Evolutionary conservation across 1,284 basidiomycete species (phyloP).

Genomic region (Malassezia caprae): DNA sequence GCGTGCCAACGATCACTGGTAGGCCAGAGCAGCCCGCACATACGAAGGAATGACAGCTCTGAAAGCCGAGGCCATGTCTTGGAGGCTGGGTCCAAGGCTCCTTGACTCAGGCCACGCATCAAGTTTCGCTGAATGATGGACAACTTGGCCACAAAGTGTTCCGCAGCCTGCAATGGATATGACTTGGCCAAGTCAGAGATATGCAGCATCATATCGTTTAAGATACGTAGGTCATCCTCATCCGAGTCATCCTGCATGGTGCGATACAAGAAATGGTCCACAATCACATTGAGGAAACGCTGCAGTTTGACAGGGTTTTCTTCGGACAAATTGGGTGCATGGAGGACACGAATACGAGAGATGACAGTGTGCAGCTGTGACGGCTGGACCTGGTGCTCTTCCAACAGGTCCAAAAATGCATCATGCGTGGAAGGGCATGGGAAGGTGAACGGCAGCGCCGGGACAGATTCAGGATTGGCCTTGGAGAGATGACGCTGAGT

Average conservation of each 20-base stretch:
- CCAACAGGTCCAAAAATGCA: slow-evolving; percentile 73
- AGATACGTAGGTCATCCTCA: slow-evolving; percentile 57
- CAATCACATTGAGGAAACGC: slow-evolving; percentile 64
- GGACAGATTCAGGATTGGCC: slow-evolving; percentile 12
- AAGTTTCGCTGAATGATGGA: slow-evolving; percentile 90
- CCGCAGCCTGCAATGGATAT: slow-evolving; percentile 70
- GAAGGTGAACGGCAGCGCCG: slow-evolving; percentile 72
- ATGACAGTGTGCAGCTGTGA: slow-evolving; percentile 68
- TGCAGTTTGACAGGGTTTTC: slow-evolving; percentile 74
- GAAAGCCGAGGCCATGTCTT: slow-evolving; percentile 79
- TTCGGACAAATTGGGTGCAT: slow-evolving; percentile 78
- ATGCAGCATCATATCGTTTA: slow-evolving; percentile 69
- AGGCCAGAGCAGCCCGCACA: slow-evolving; percentile 76
- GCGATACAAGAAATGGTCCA: slow-evolving; percentile 74
- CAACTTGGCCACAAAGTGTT: slow-evolving; percentile 72
- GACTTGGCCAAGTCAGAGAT: slow-evolving; percentile 67
- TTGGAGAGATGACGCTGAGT: background rate
- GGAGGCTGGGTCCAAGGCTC: slow-evolving; percentile 57
- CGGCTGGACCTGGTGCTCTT: slow-evolving; percentile 53
- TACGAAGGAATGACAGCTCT: slow-evolving; percentile 70
- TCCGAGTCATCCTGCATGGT: slow-evolving; percentile 17
- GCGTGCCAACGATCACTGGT: slow-evolving; percentile 88
- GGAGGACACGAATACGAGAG: slow-evolving; percentile 77
- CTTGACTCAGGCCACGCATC: slow-evolving; percentile 67
- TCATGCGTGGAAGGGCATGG: slow-evolving; percentile 75